Evolutionary conservation across 2,329 filamentous ascomycete genomes (phyloP).

Genomic region (Fusarium staphyleae): DNA sequence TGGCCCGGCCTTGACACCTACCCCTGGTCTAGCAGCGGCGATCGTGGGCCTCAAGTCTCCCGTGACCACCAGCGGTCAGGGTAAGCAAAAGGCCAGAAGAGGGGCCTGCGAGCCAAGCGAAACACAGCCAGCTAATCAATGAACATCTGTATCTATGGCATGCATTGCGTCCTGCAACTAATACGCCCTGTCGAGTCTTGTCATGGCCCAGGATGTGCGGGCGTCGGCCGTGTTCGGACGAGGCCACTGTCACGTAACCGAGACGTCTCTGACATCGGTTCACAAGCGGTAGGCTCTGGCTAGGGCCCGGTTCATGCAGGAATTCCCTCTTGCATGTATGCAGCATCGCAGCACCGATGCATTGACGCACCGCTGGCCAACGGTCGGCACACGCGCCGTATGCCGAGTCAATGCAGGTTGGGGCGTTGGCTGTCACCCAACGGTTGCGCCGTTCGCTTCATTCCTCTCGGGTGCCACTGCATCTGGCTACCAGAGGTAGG

Average conservation of each 20-base stretch:
- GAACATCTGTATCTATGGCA: constrained; percentile 43
- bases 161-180: constrained; percentile 46
- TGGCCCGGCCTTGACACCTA: constrained; percentile 20
- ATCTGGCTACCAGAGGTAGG: constrained; percentile 30
- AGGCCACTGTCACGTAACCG: constrained; percentile 15
- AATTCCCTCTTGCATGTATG: constrained; percentile 39
- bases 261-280: constrained; percentile 23
- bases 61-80: constrained; percentile 41
- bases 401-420: constrained; percentile 34
- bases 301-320: constrained; percentile 43
- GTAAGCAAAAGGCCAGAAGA: constrained; percentile 23
- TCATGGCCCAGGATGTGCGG: constrained; percentile 36
- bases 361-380: constrained; percentile 34
- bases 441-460: constrained; percentile 39
- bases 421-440: constrained; percentile 36
- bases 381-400: constrained; percentile 31
- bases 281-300: constrained; percentile 22
- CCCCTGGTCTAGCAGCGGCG: constrained; percentile 39
- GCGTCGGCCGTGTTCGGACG: constrained; percentile 25
- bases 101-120: constrained; percentile 22
- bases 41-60: constrained; percentile 38
- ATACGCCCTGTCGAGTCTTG: constrained; percentile 32
- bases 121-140: constrained; percentile 35
- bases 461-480: constrained; percentile 35
- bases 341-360: constrained; percentile 39